Evolutionary conservation across 768 basidiomycete species (phyloP), one percentile per base, ranked within the genome.

Genomic region (Russula olivacea): DNA sequence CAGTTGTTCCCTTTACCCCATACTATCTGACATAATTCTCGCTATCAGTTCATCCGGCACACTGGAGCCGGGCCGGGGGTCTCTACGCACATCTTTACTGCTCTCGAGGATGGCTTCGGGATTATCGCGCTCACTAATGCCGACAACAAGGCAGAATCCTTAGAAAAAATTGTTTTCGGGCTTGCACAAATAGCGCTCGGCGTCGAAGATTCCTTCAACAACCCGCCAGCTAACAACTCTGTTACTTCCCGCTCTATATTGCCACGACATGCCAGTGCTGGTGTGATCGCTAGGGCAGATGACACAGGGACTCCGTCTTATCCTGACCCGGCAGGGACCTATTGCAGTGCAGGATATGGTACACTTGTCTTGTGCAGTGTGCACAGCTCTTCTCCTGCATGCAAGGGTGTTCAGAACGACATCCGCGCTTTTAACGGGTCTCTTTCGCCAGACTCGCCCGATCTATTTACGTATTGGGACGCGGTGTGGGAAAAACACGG

Each of bases 51-150:
- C 65, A 56, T 41, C 78, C 77, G 56, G 12, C 51, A 59, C 21
- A 2, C 11, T 0, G 78, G 80, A 2, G 66, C 65, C 3, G 54
- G 75, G 14, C 76, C 76, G 0, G 78, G 78, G 3, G 65, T 75
- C 30, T 71, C 72, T 1, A 69, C 76, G 0, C 25, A 66, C 0
- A 71, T 76, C 5, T 58, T 68, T 1, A 71, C 80, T 59, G 68
- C 77, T 17, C 79, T 78, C 0, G 30, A 65, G 3, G 74, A 78
- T 41, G 70, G 69, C 9, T 56, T 78, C 0, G 80, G 76, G 4
- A 52, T 81, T 28, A 63, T 73, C 34, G 38, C 45, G 1, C 64
- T 74, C 14, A 56, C 61, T 5, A 73, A 73, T 61, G 66, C 63
- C 2, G 69, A 70, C 40, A 34, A 6, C 0, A 61, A 67, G 28